A percentile compares a stretch with the other conserved stretches of the same genome.
Evolutionary conservation across 2,329 filamentous ascomycete species (phyloP).

Genomic region (Botrytis pseudocinerea): DNA sequence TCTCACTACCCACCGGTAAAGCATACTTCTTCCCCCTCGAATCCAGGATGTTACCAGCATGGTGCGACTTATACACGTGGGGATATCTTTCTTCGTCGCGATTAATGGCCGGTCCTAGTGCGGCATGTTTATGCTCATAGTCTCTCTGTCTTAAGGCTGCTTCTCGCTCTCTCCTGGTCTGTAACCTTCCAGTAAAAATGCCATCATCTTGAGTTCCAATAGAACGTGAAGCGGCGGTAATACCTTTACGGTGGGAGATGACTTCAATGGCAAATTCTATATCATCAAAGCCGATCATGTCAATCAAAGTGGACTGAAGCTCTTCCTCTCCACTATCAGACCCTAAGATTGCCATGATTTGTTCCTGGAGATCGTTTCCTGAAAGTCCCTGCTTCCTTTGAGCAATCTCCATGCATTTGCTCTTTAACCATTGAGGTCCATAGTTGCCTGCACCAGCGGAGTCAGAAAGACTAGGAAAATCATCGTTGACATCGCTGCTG

Average conservation of each 20-base stretch:
- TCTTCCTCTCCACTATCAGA: conserved; percentile 75
- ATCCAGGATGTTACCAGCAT: conserved; percentile 83
- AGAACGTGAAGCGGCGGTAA: conserved; percentile 53
- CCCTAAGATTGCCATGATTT: conserved; percentile 72
- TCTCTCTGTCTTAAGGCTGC: conserved; percentile 75
- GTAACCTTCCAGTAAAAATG: conserved; percentile 54
- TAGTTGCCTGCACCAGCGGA: conserved; percentile 44
- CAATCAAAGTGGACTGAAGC: conserved; percentile 85
- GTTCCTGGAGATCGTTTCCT: conserved; percentile 69
- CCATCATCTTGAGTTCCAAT: conserved; percentile 44
- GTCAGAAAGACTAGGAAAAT: conserved; percentile 38
- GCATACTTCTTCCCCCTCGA: conserved; percentile 78
- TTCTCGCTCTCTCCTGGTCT: conserved; percentile 76
- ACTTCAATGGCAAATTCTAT: conserved; percentile 90
- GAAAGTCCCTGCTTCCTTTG: conserved; percentile 65
- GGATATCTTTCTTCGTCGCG: conserved; percentile 78
- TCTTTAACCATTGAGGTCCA: conserved; percentile 68
- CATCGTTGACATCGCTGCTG: conserved; percentile 64
- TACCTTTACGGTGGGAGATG: conserved; percentile 72
- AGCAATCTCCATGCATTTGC: conserved; percentile 68
- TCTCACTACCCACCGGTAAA: conserved; percentile 73
- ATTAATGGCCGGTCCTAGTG: conserved; percentile 69
- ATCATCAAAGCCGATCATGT: conserved; percentile 90
- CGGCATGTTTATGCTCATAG: conserved; percentile 76
- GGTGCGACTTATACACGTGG: conserved; percentile 85